phyloP scores from a whole-genome alignment of 306 rosid genomes.

The Sophora flavescens region DNA sequence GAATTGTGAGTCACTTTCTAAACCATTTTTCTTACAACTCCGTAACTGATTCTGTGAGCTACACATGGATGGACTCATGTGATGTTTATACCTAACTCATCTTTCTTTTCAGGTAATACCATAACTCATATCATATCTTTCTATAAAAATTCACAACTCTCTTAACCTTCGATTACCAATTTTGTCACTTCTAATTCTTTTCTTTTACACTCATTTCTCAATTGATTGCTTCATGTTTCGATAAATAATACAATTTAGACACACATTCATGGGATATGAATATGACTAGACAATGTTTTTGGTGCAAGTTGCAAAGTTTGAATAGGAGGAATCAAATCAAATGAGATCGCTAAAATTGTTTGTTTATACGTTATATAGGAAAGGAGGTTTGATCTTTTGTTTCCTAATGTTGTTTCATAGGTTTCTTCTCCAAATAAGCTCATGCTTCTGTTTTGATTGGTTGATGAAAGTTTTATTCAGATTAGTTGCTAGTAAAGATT shows the following conservation, averaged over 20 bases:
- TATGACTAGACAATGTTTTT: not conserved
- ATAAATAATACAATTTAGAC: not conserved
- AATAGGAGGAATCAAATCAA: not conserved
- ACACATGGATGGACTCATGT: no score
- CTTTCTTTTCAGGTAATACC: no score
- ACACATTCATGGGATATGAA: not conserved
- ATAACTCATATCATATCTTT: no score
- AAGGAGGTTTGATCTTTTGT: not conserved
- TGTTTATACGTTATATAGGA: not conserved
- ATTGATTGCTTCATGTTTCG: no score
- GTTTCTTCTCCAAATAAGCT: not conserved
- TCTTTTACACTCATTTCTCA: no score
- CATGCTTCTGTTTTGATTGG: not conserved
- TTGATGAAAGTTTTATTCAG: not conserved
- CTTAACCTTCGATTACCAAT: no score
- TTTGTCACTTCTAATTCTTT: no score
- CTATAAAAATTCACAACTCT: no score
- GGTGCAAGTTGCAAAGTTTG: not conserved
- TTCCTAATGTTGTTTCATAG: not conserved
- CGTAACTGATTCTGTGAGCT: no score
- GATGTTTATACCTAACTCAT: no score
- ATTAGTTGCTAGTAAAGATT: not conserved
- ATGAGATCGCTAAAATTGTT: not conserved
- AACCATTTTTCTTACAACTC: no score
- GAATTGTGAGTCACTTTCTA: no score